phyloP scores from a whole-genome alignment of 805 yeast genomes.

The Sugiyamaella smithiae region DNA sequence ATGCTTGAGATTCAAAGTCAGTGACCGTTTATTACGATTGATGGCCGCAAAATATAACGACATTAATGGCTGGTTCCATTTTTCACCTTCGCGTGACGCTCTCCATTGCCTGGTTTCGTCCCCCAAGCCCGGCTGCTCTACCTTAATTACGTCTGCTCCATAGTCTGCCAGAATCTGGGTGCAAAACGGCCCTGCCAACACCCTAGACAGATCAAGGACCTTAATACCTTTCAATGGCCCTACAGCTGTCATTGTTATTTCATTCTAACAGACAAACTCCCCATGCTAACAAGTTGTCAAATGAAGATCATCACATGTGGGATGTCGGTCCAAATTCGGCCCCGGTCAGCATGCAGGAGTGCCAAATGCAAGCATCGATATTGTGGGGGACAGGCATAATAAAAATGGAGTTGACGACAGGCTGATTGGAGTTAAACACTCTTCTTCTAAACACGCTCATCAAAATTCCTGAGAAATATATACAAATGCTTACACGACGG shows the following conservation, averaged over 20 bases:
- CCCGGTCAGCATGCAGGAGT: too few species aligned
- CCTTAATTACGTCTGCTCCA: constrained; percentile 40
- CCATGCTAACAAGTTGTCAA: too few species aligned
- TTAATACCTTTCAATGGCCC: constrained; percentile 35
- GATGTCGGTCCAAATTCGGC: not conserved
- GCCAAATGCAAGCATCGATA: too few species aligned
- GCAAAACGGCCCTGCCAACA: constrained; percentile 43
- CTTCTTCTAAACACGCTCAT: too few species aligned
- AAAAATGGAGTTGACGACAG: too few species aligned
- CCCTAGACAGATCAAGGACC: constrained; percentile 39
- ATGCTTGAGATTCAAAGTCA: constrained; percentile 36
- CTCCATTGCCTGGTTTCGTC: constrained; percentile 44
- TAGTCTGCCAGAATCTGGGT: constrained; percentile 40
- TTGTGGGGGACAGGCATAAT: too few species aligned
- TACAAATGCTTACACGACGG: too few species aligned
- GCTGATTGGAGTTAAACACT: too few species aligned
- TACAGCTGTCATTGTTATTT: not conserved
- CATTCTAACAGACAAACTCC: too few species aligned
- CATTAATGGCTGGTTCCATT: constrained; percentile 24
- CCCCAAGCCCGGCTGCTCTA: constrained; percentile 40
- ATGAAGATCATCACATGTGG: not conserved
- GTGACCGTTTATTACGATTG: constrained; percentile 37
- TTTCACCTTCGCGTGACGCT: constrained; percentile 32
- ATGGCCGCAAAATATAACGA: constrained; percentile 38
- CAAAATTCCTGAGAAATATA: too few species aligned